phyloP scores from a whole-genome alignment of 2,329 filamentous ascomycete species.

The Cercospora sp. region DNA sequence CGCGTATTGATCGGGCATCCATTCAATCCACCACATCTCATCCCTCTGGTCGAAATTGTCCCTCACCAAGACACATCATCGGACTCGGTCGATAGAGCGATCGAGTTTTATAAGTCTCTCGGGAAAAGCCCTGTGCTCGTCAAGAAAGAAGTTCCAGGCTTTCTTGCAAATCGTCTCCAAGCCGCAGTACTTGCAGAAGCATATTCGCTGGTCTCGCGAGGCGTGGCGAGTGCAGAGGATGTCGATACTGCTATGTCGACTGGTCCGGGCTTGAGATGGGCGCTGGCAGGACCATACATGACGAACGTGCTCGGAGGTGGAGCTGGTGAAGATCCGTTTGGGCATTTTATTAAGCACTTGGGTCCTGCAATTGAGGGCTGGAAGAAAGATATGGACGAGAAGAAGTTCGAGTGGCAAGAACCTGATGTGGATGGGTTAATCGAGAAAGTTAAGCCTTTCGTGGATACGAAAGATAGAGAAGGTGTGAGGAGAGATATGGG shows the following conservation, averaged over 20 bases:
- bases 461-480: constrained; percentile 13
- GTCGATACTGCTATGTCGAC: constrained; percentile 31
- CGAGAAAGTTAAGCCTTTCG: constrained; percentile 17
- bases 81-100: constrained; percentile 32
- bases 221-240: constrained; percentile 37
- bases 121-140: constrained; percentile 47
- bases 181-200: constrained; percentile 44
- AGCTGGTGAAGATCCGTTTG: constrained; percentile 15
- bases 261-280: constrained; percentile 27
- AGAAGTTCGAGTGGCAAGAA: constrained; percentile 18
- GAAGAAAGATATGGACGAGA: constrained; percentile 25
- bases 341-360: constrained; percentile 22
- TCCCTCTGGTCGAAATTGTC: constrained; percentile 52
- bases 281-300: constrained; percentile 36
- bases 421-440: constrained; percentile 9
- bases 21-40: constrained; percentile 53
- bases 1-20: constrained; percentile 51
- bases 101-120: constrained; percentile 44
- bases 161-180: constrained; percentile 51
- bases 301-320: constrained; percentile 24
- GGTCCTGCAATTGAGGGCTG: constrained; percentile 21
- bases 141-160: constrained; percentile 46
- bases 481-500: constrained; percentile 18
- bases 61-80: constrained; percentile 39
- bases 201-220: constrained; percentile 40